Evolutionary conservation across 208 protist species (phyloP).

Genomic region (Leishmania tarentolae): DNA sequence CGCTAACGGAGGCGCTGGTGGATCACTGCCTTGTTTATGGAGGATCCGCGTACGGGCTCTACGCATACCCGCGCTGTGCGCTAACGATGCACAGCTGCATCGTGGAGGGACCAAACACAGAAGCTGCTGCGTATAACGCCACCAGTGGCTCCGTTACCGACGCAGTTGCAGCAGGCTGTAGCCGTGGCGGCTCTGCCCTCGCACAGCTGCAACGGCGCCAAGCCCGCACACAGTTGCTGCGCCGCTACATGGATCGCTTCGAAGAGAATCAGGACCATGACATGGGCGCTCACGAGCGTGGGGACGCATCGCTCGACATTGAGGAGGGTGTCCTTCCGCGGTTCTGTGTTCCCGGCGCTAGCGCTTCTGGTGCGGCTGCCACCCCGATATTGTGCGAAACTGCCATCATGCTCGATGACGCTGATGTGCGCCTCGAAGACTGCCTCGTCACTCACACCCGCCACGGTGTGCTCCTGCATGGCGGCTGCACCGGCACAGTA

Average conservation of each 20-base stretch:
- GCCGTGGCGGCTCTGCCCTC: constrained; percentile 18
- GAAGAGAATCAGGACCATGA: constrained; percentile 21
- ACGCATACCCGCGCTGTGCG: constrained; percentile 70
- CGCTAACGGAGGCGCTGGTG: constrained; percentile 56
- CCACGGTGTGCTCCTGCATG: constrained; percentile 60
- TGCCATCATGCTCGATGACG: constrained; percentile 75
- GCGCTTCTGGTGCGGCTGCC: constrained; percentile 1
- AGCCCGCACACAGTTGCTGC: constrained; percentile 25
- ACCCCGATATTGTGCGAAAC: constrained; percentile 44
- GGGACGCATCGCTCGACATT: constrained; percentile 8
- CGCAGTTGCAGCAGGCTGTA: not conserved
- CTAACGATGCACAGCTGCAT: constrained; percentile 48
- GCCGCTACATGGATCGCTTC: constrained; percentile 15
- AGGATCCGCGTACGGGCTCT: constrained; percentile 57
- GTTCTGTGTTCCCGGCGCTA: constrained; percentile 41
- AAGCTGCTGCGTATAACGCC: constrained; percentile 10
- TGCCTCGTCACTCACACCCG: constrained; percentile 63
- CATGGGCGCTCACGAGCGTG: not conserved
- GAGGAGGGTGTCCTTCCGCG: constrained; percentile 31
- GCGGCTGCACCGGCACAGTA: constrained; percentile 45
- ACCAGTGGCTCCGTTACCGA: not conserved
- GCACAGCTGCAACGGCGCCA: constrained; percentile 31
- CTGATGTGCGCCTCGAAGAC: constrained; percentile 62
- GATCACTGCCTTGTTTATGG: constrained; percentile 73
- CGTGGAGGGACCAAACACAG: constrained; percentile 50